Conservation (phyloP, 345 rosid species). For the Raphanus raphanistrum region DNA sequence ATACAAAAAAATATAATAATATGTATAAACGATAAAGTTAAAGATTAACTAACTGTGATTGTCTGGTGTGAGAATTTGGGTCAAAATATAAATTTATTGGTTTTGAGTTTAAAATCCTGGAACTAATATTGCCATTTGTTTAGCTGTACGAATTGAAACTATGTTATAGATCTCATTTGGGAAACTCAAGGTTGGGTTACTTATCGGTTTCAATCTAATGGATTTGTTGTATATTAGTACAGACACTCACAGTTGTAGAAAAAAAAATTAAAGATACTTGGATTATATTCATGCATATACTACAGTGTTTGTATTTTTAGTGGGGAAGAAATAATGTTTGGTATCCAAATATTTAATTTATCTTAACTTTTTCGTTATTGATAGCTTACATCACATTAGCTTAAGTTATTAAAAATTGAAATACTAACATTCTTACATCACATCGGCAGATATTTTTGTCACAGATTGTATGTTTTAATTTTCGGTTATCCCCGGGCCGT, state of each 20-base stretch:
- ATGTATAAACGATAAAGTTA: background rate
- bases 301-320: background rate
- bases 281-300: background rate
- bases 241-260: background rate
- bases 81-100: background rate
- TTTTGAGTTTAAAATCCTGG: background rate
- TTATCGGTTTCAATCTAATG: background rate
- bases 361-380: background rate
- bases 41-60: background rate
- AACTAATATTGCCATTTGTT: background rate
- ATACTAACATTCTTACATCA: background rate
- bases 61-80: background rate
- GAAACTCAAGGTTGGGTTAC: background rate
- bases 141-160: too few species aligned
- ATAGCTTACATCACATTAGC: background rate
- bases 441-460: slow-evolving; percentile 22
- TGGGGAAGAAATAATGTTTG: background rate
- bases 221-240: background rate
- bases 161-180: background rate
- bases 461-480: background rate
- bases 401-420: background rate
- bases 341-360: background rate
- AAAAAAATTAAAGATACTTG: background rate
- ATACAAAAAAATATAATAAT: background rate
- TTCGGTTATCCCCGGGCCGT: background rate